phyloP scores from a whole-genome alignment of 2,329 filamentous ascomycete species.

The Colletotrichum aenigma region DNA sequence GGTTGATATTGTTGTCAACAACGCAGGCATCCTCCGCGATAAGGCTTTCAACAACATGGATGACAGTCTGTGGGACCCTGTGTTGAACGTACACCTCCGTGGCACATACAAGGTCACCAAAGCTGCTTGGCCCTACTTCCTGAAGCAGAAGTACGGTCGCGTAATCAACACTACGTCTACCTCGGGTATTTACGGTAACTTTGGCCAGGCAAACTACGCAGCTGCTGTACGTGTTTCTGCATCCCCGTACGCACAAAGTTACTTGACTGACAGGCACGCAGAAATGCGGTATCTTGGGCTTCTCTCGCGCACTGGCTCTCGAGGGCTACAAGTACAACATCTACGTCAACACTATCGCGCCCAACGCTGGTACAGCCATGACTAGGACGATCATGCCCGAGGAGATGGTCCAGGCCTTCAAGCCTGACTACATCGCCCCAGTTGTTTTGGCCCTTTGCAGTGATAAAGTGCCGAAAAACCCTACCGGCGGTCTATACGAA shows the following conservation, averaged over 20 bases:
- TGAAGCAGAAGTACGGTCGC: constrained; percentile 98
- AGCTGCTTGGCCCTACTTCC: constrained; percentile 95
- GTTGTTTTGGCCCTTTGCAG: constrained; percentile 83
- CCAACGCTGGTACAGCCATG: constrained; percentile 96
- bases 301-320: constrained; percentile 89
- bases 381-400: constrained; percentile 93
- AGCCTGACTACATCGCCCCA: constrained; percentile 97
- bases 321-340: constrained; percentile 99
- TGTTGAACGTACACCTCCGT: constrained; percentile 89
- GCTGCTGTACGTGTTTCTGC: constrained; percentile 68
- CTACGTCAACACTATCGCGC: constrained; percentile 96
- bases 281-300: constrained; percentile 93
- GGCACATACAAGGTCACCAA: constrained; percentile 97
- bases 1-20: constrained; percentile 96
- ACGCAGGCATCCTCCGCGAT: constrained; percentile 95
- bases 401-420: constrained; percentile 98
- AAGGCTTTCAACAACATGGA: constrained; percentile 99
- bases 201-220: constrained; percentile 97
- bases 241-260: neutral
- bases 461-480: constrained; percentile 84
- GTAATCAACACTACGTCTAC: constrained; percentile 97
- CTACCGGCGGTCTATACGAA: constrained; percentile 90
- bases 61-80: constrained; percentile 89
- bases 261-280: constrained; percentile 35
- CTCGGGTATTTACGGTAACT: constrained; percentile 98